A percentile compares a stretch with the other conserved stretches of the same genome.
phyloP scores from a whole-genome alignment of 148 eudicot genomes.

The Nyssa sinensis region DNA sequence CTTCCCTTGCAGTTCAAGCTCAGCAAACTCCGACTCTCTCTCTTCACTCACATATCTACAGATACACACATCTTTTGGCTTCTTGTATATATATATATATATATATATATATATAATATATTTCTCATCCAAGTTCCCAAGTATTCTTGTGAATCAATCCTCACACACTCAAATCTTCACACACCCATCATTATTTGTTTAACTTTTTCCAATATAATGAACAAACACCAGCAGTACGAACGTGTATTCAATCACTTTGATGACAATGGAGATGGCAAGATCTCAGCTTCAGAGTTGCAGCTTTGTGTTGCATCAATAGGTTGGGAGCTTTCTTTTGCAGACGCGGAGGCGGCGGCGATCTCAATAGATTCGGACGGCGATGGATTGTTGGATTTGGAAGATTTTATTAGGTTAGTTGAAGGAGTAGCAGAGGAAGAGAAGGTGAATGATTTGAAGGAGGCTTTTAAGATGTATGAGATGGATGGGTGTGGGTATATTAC shows the following conservation, averaged over 20 bases:
- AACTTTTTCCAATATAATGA: neutral
- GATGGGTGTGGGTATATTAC: constrained; percentile 31
- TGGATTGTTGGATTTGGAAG: constrained; percentile 39
- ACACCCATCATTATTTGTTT: neutral
- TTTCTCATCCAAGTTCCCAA: too few relatives aligned
- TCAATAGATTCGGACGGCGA: constrained; percentile 45
- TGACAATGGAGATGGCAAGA: constrained; percentile 37
- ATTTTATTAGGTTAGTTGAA: constrained; percentile 37
- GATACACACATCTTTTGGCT: too few relatives aligned
- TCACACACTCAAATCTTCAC: too few relatives aligned
- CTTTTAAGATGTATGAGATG: constrained; percentile 32
- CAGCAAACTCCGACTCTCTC: too few relatives aligned
- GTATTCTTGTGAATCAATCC: too few relatives aligned
- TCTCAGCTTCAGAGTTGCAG: constrained; percentile 39
- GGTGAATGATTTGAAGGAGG: constrained; percentile 28
- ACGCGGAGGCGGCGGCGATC: constrained; percentile 39
- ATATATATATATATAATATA: too few relatives aligned
- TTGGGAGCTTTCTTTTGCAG: constrained; percentile 25
- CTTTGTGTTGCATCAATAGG: constrained; percentile 21
- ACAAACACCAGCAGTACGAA: constrained; percentile 18
- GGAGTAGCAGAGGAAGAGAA: constrained; percentile 38
- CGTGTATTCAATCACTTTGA: constrained; percentile 40
- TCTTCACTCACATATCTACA: too few relatives aligned
- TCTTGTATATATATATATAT: too few relatives aligned
- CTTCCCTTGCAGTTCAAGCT: too few relatives aligned